Percentiles rank a stretch among this genome's conserved stretches.
phyloP scores from a whole-genome alignment of 176 grass and related monocot genomes.

The Leersia perrieri region DNA sequence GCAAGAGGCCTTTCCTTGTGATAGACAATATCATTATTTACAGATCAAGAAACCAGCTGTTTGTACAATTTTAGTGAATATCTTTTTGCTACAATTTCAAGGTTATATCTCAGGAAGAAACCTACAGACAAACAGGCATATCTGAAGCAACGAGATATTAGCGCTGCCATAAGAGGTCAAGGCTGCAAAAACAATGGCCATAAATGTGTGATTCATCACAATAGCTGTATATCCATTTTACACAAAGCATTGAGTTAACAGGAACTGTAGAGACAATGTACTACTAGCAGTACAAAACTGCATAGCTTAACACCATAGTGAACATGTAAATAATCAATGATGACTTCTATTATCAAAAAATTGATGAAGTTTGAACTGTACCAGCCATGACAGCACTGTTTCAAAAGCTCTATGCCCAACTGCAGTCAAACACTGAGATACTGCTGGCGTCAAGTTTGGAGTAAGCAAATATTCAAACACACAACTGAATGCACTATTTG shows the following conservation, averaged over 20 bases:
- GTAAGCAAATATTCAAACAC: slow-evolving; percentile 99
- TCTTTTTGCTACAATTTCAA: slow-evolving; percentile 7
- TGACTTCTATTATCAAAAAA: slow-evolving; percentile 13
- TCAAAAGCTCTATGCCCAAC: slow-evolving; percentile 92
- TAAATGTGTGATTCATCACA: slow-evolving; percentile 11
- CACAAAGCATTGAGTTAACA: slow-evolving; percentile 1
- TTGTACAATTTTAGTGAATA: not conserved
- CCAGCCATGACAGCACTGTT: slow-evolving; percentile 81
- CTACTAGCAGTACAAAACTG: slow-evolving; percentile 3
- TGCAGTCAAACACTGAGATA: slow-evolving; percentile 90
- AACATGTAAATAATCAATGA: slow-evolving; percentile 18
- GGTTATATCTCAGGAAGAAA: slow-evolving; percentile 27
- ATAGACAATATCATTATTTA: not conserved
- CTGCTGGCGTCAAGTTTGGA: slow-evolving; percentile 83
- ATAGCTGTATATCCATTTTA: slow-evolving; percentile 1
- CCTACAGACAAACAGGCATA: slow-evolving; percentile 9
- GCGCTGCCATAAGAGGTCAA: slow-evolving; percentile 11
- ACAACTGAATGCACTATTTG: slow-evolving; percentile 89
- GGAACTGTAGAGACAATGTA: slow-evolving; percentile 4
- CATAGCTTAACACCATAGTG: not conserved
- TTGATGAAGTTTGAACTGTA: slow-evolving; percentile 45
- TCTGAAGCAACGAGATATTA: not conserved
- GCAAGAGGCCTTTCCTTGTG: slow-evolving; percentile 21
- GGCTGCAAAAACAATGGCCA: slow-evolving; percentile 8
- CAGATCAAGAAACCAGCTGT: slow-evolving; percentile 1